phyloP scores from a whole-genome alignment of 2,329 filamentous ascomycete genomes.

The Drechslerella coelobrocha region DNA sequence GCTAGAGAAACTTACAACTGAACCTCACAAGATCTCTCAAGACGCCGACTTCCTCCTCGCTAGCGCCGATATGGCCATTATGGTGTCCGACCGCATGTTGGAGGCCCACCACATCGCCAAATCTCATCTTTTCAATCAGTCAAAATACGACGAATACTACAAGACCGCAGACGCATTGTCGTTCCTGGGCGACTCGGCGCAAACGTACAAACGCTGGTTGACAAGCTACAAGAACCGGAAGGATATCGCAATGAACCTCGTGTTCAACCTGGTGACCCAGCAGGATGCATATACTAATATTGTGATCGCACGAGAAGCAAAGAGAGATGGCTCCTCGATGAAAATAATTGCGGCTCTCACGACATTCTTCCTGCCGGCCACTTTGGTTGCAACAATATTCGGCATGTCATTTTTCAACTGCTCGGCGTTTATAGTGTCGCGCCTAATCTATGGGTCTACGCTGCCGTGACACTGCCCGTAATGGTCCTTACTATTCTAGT shows the following conservation, averaged over 20 bases:
- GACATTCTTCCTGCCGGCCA: conserved; percentile 18
- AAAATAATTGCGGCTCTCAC: conserved; percentile 18
- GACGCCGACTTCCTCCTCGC: conserved; percentile 23
- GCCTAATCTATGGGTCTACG: conserved; percentile 21
- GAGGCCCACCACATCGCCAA: conserved; percentile 16
- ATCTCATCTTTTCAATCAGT: conserved; percentile 1
- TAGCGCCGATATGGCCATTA: conserved; percentile 24
- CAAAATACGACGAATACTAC: conserved; percentile 26
- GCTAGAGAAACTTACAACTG: conserved; percentile 16
- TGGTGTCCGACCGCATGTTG: conserved; percentile 27
- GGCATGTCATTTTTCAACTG: conserved; percentile 20
- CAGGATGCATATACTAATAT: conserved; percentile 25
- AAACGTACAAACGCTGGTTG: conserved; percentile 21
- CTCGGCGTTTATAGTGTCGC: conserved; percentile 1
- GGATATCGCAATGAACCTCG: conserved; percentile 25
- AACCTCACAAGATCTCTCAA: conserved; percentile 18
- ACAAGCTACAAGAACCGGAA: conserved; percentile 25
- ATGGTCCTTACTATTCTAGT: conserved; percentile 21
- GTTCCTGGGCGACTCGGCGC: conserved; percentile 14
- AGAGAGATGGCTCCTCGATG: conserved; percentile 17
- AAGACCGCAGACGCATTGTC: conserved; percentile 12
- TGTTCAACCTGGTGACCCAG: conserved; percentile 14
- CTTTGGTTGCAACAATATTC: conserved; percentile 10
- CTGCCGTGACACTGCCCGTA: conserved; percentile 10
- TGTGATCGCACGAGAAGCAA: conserved; percentile 18